Evolutionary conservation across 192 early-diverging fungal genomes (phyloP), one percentile per base, ranked within the genome.

Genomic region (Backusella mclennaniae): DNA sequence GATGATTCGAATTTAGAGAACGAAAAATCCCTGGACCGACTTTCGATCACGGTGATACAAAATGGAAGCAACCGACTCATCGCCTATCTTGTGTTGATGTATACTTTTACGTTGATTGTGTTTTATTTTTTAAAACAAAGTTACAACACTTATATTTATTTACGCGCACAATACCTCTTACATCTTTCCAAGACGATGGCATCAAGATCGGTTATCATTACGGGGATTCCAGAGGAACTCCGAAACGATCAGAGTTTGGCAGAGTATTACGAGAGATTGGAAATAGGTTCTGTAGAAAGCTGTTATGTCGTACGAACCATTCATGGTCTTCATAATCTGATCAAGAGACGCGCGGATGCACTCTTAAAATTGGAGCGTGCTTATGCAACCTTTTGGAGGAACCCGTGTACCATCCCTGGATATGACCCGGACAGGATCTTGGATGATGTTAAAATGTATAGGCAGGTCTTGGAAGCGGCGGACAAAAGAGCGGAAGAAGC

Each of bases 361-460:
- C 76, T 94, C 35, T 71, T 81, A 9, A 71, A 79, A 0, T 78
- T 93, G 53, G 93, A 94, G 76, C 72, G 75, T 14, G 85, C 80
- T 9, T 92, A 89, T 70, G 80, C 75, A 17, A 49, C 78, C 52
- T 86, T 89, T 33, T 88, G 89, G 76, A 90, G 90, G 7, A 94
- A 94, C 75, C 93, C 93, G 0, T 92, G 90, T 42, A 74, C 53
- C 29, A 84, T 89, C 36, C 85, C 84, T 15, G 87, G 85, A 35
- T 92, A 94, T 70, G 85, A 94, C 35, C 89, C 89, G 0, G 85
- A 85, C 4, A 35, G 67, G 44, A 77, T 84, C 7, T 29, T 81
- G 39, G 70, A 84, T 11, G 84, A 84, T 39, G 81, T 80, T 67
- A 75, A 87, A 21, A 35, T 75, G 66, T 59, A 74, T 41, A 42